Percentiles rank a stretch among this genome's conserved stretches.
These are phyloP conservation scores for Phalaenopsis equestris DNA, from an alignment of 106 monocot species.

Conservation along the genomic window DNA sequence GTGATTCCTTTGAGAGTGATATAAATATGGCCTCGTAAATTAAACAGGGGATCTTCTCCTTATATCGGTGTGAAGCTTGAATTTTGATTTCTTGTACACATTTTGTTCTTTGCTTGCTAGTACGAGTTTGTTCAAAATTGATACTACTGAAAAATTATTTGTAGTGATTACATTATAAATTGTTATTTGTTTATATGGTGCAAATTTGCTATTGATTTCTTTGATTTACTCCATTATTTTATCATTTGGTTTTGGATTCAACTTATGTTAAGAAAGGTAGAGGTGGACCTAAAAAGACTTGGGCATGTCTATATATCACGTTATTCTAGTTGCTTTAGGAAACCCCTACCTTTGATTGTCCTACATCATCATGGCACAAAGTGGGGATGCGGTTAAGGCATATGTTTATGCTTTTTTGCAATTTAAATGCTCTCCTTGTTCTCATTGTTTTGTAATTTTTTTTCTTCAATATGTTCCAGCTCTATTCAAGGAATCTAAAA, in stretches of 20 bases:
- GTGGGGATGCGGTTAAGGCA: background rate
- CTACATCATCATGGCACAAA: background rate
- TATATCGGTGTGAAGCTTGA: background rate
- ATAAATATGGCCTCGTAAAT: too few relatives aligned
- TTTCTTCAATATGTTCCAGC: constrained; percentile 37
- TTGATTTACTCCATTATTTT: background rate
- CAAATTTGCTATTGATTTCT: background rate
- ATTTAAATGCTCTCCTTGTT: background rate
- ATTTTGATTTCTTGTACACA: background rate
- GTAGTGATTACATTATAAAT: background rate
- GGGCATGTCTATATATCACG: background rate
- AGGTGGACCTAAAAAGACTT: too few relatives aligned
- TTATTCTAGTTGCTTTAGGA: background rate
- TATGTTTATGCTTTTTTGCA: background rate
- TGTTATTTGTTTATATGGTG: background rate
- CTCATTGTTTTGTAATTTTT: background rate
- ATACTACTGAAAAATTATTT: background rate
- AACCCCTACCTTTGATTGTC: background rate
- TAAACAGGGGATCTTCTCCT: background rate
- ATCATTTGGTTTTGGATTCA: background rate
- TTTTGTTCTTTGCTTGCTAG: background rate
- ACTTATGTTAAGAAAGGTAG: too few relatives aligned
- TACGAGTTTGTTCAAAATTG: background rate
- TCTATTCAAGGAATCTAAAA: constrained; percentile 46
- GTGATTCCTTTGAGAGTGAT: too few relatives aligned